Conservation (phyloP, 805 yeast genomes). For the Lipomyces sp. region DNA sequence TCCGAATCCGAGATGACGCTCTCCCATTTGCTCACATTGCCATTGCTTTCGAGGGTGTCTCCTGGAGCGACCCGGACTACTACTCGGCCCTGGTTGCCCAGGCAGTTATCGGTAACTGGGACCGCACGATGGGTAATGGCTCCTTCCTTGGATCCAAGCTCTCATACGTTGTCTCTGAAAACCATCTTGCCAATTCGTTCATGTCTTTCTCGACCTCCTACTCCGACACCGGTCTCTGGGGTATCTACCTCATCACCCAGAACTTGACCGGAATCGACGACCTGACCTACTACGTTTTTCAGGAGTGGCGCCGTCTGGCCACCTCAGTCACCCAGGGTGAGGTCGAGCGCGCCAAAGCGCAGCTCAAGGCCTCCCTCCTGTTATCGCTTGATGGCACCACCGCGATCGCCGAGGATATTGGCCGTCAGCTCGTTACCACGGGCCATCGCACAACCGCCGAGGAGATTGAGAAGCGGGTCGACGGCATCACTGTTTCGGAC, state of each 20-base stretch:
- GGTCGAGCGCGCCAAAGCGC: constrained; percentile 92
- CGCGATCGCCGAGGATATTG: constrained; percentile 96
- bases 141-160: constrained; percentile 84
- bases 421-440: constrained; percentile 94
- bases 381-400: constrained; percentile 93
- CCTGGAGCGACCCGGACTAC: constrained; percentile 96
- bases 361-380: constrained; percentile 87
- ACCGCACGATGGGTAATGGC: constrained; percentile 84
- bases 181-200: constrained; percentile 83
- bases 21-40: constrained; percentile 91
- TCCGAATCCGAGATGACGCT: constrained; percentile 77
- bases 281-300: constrained; percentile 72
- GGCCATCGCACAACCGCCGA: constrained; percentile 78
- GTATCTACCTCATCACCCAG: constrained; percentile 88
- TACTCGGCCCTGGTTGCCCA: constrained; percentile 95
- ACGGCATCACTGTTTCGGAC: constrained; percentile 75
- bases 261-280: constrained; percentile 66
- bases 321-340: constrained; percentile 82
- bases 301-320: constrained; percentile 88
- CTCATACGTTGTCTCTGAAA: constrained; percentile 65
- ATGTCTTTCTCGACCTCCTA: constrained; percentile 97
- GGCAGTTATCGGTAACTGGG: constrained; percentile 98
- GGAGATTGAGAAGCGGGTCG: constrained; percentile 75
- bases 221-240: constrained; percentile 98
- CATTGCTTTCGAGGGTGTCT: constrained; percentile 94